Evolutionary conservation across 176 grass and related monocot species (phyloP), one percentile per base, ranked within the genome.

Genomic region (Themeda triandra): DNA sequence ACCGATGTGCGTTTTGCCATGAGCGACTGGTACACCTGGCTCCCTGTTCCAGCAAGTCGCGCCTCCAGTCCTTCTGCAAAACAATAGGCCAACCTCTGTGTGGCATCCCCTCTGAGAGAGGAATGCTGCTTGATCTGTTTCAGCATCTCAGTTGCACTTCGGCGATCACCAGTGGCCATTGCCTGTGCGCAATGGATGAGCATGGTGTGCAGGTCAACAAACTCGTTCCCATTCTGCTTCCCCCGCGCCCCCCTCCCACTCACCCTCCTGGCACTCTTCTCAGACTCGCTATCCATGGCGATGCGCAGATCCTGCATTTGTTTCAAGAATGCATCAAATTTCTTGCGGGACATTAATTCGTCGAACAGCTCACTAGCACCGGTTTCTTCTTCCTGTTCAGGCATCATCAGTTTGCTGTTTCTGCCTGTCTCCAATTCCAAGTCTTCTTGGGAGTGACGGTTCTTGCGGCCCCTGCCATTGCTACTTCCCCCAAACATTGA

Each of bases 141-240:
- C 15, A 96, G 69, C 41, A 84, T 67, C 27, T 96, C 88, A 0
- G 17, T 65, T 10, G 88, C 86, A 56, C 76, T 82, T 6, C 88
- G 75, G 19, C 37, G 72, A 59, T 93, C 93, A 2, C 89, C 91
- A 0, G 83, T 77, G 46, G 86, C 76, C 62, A 92, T 86, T 15
- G 90, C 70, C 62, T 95, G 90, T n/a, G 88, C 88, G 2, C 91
- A 92, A 31, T 91, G 91, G 80, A 96, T 85, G 37, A 96, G 88
- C 82, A 91, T 76, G 63, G 88, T 91, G 44, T 77, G 80, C 65
- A 93, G 86, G 85, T 96, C 91, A 12, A 96, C 93, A 25, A 83
- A 75, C 69, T 85, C 84, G 18, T 28, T 35, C 2, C 58, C 28
- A 2, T 68, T 13, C 10, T 51, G 63, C 46, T 82, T 89, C 8